Base-by-base conservation (phyloP, 768 basidiomycete species). In the Pleurotus eryngii region DNA sequence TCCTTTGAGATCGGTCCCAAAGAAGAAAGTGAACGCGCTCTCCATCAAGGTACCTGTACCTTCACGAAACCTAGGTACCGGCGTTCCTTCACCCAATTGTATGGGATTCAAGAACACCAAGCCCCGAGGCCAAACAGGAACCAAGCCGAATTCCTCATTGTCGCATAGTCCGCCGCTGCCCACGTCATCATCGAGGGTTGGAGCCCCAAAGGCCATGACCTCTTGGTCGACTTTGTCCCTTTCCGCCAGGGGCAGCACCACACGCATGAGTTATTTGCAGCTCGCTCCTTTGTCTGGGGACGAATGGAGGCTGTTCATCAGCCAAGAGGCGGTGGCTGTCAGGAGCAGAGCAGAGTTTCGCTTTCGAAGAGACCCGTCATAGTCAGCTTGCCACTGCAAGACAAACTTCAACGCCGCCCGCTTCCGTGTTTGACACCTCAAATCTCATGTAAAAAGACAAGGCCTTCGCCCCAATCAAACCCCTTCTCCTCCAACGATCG, bases 221-320 rank as follows among this genome's bases (percentile, higher is more conserved):
- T 63, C 55, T 3, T 22, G 26, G 43, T 65, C 57, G 0, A 61
- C 62, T 11, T 55, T 57, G 0, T 9, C 14, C 15, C 50, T 38
- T 11, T 61, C 35, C 0, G 63, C 61, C 18, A 57, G 45, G 1
- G 70, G 70, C 3, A 71, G 62, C 22, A 62, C 57, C 2, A 57
- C 45, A 3, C 43, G 39, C 47, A 72, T 61, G 0, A 72, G 49
- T 3, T 68, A 57, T 35, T 67, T 60, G 1, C 49, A 51, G 6
- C 63, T 50, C 5, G 53, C 47, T 1, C 65, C 60, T 5, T 64
- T 55, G 27, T 72, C 69, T 0, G 68, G 68, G 0, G 59, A 55
- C 1, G 68, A 68, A 56, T 70, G 68, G 2, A 71, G 61, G 1
- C 60, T 49, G 43, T 70, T 71, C 1, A 67, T 17, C 1, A 70